Percentiles rank a stretch among this genome's conserved stretches.
These are phyloP conservation scores for Pseudogymnoascus sp. DNA, from an alignment of 2,329 filamentous ascomycete species.

Conservation along the genomic window DNA sequence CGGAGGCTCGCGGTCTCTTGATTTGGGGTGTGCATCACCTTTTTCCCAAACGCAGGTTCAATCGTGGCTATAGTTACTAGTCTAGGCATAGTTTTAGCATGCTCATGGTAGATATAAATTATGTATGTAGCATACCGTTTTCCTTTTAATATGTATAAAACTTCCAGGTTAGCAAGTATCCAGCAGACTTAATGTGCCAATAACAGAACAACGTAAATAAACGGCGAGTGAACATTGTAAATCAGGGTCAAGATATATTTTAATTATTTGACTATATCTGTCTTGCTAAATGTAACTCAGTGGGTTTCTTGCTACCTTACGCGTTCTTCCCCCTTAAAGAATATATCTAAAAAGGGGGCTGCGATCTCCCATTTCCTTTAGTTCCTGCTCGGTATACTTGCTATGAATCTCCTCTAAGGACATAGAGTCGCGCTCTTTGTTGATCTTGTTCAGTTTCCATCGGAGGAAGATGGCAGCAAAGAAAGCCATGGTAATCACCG, in stretches of 20 bases:
- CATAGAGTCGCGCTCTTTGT: conserved; percentile 46
- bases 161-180: not conserved
- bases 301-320: not conserved
- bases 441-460: conserved; percentile 21
- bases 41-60: not conserved
- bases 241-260: not conserved
- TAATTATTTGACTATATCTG: not conserved
- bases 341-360: conserved; percentile 32
- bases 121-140: not conserved
- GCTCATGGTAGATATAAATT: not conserved
- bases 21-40: not conserved
- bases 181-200: not conserved
- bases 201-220: not conserved
- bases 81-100: not conserved
- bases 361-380: conserved; percentile 32
- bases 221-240: not conserved
- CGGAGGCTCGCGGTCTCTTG: too few species aligned
- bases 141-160: not conserved
- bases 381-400: conserved; percentile 21
- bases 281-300: not conserved
- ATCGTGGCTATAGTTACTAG: not conserved
- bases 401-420: conserved; percentile 47
- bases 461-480: conserved; percentile 14
- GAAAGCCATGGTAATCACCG: conserved; percentile 18
- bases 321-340: conserved; percentile 19